Conservation (phyloP, 768 basidiomycete species). For the Auricularia sp. region DNA sequence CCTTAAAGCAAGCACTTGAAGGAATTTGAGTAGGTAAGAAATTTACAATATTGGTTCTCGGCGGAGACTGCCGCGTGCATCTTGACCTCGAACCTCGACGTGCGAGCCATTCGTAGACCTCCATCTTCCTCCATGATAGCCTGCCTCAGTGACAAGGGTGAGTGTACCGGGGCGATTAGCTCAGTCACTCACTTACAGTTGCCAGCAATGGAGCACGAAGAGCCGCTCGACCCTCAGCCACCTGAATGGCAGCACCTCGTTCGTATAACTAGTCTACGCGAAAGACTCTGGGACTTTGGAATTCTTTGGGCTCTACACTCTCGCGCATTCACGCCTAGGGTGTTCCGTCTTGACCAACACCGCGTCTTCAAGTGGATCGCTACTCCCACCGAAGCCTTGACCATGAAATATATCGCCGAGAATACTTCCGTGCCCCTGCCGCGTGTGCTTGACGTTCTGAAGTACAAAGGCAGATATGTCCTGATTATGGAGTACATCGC, state of each 20-base stretch:
- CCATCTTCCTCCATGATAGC: too few relatives aligned
- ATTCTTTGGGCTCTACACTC: not conserved
- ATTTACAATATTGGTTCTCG: too few relatives aligned
- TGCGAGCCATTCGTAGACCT: too few relatives aligned
- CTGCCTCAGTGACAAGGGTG: too few relatives aligned
- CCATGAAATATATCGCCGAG: conserved; percentile 15
- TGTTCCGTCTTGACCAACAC: not conserved
- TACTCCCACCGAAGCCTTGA: conserved; percentile 11
- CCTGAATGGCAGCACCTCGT: not conserved
- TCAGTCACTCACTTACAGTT: too few relatives aligned
- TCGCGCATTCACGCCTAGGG: not conserved
- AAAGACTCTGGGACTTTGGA: not conserved
- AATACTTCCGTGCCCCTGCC: conserved; percentile 19
- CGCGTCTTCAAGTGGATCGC: not conserved
- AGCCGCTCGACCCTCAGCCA: too few relatives aligned
- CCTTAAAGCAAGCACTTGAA: too few relatives aligned
- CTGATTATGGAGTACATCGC: conserved; percentile 16
- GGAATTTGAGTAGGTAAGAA: too few relatives aligned
- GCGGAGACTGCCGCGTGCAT: too few relatives aligned
- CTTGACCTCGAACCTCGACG: too few relatives aligned
- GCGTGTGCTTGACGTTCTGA: conserved; percentile 11
- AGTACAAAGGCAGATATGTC: not conserved
- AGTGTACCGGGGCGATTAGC: too few relatives aligned
- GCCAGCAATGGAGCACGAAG: too few relatives aligned
- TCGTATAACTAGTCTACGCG: not conserved